phyloP scores from a whole-genome alignment of 1,284 basidiomycete genomes.

The Ganoderma meredithae region DNA sequence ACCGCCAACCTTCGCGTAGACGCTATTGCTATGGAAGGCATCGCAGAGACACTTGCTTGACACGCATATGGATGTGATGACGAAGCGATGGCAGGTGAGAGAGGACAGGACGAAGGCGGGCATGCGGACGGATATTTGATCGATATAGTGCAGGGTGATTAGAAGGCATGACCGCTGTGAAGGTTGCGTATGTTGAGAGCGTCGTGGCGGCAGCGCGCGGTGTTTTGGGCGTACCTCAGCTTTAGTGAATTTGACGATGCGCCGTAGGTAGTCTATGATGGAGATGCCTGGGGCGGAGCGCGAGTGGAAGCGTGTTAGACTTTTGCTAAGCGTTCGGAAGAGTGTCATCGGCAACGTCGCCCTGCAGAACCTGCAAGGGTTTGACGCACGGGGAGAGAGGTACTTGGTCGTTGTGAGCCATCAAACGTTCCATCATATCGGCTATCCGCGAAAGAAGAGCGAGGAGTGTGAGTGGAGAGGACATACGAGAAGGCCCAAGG shows the following conservation, averaged over 20 bases:
- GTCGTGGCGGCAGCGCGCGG: constrained; percentile 4
- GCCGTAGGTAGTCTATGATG: constrained; percentile 88
- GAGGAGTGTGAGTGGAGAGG: constrained; percentile 19
- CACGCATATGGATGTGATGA: constrained; percentile 89
- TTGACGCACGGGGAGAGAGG: constrained; percentile 77
- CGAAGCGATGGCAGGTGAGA: constrained; percentile 94
- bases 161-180: constrained; percentile 86
- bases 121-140: constrained; percentile 88
- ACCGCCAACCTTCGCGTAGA: constrained; percentile 94
- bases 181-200: constrained; percentile 9
- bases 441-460: constrained; percentile 52
- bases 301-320: constrained; percentile 93
- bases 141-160: constrained; percentile 92
- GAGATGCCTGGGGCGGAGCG: constrained; percentile 85
- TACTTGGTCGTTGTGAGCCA: constrained; percentile 93
- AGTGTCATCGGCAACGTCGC: constrained; percentile 33
- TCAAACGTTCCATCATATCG: constrained; percentile 93
- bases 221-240: constrained; percentile 70
- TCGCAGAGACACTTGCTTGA: constrained; percentile 93
- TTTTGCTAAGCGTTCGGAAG: constrained; percentile 58
- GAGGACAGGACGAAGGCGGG: constrained; percentile 92
- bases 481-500: constrained; percentile 14
- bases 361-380: constrained; percentile 31
- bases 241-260: constrained; percentile 92
- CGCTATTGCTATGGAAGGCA: constrained; percentile 89